A percentile compares a stretch with the other conserved stretches of the same genome.
Evolutionary conservation across 2,329 filamentous ascomycete genomes (phyloP).

Genomic region (Neopestalotiopsis rosae): DNA sequence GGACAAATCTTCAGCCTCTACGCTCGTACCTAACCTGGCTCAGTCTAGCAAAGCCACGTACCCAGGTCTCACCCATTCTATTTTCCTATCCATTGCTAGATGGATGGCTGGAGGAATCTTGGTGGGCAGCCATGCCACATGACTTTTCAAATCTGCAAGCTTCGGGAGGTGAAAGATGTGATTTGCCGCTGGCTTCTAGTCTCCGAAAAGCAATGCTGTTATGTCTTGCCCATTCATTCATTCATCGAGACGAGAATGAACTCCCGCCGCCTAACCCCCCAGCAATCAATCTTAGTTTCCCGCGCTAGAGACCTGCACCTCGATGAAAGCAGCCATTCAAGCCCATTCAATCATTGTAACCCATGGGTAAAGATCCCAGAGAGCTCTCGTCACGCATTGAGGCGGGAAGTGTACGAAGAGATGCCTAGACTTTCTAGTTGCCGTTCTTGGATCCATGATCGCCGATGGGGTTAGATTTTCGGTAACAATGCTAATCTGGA

Average conservation of each 20-base stretch:
- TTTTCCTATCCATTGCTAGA: not conserved
- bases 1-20: too few relatives aligned
- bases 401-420: not conserved
- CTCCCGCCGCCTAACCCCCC: not conserved
- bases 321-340: conserved; percentile 11
- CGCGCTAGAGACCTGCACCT: conserved; percentile 11
- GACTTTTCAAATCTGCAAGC: conserved; percentile 1
- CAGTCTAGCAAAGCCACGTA: not conserved
- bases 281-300: not conserved
- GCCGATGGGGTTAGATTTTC: not conserved
- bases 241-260: not conserved
- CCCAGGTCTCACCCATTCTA: not conserved
- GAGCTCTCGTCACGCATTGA: not conserved
- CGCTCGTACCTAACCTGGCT: too few relatives aligned
- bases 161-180: not conserved
- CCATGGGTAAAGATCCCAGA: not conserved
- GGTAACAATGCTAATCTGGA: not conserved
- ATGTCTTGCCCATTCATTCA: not conserved
- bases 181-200: not conserved
- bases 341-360: not conserved
- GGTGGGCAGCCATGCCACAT: not conserved
- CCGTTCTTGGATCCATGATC: not conserved
- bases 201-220: conserved; percentile 6
- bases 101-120: not conserved
- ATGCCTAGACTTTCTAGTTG: not conserved